Conservation (phyloP, 164 flowering plant genomes). For the Umbellularia californica region DNA sequence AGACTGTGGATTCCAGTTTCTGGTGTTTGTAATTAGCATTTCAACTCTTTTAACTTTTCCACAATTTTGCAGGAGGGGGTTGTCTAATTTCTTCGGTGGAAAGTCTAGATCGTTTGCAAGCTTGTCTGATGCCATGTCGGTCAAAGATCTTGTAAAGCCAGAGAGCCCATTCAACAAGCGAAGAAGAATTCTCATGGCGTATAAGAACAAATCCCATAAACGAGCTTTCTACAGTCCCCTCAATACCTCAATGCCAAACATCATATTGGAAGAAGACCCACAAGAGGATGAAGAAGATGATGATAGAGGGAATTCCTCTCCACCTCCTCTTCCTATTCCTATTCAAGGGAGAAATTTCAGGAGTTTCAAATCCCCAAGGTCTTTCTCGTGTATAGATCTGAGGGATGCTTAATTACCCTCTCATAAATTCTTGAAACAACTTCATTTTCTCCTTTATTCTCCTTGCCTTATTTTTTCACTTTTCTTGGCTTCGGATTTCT, state of each 20-base stretch:
- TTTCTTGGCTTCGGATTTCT: too few species aligned
- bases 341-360: slow-evolving; percentile 7
- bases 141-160: slow-evolving; percentile 41
- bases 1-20: background rate
- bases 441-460: background rate
- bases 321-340: slow-evolving; percentile 7
- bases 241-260: slow-evolving; percentile 41
- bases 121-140: slow-evolving; percentile 30
- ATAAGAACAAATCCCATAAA: slow-evolving; percentile 19
- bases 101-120: slow-evolving; percentile 62
- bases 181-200: slow-evolving; percentile 41
- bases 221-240: slow-evolving; percentile 30
- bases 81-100: slow-evolving; percentile 51
- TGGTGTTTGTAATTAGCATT: background rate
- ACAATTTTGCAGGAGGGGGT: slow-evolving; percentile 44
- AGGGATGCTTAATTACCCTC: slow-evolving; percentile 3
- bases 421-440: background rate
- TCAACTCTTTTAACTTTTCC: background rate
- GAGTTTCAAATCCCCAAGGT: slow-evolving; percentile 14
- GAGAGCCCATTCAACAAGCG: slow-evolving; percentile 68
- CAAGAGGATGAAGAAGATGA: slow-evolving; percentile 13
- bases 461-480: background rate
- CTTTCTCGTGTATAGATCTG: slow-evolving; percentile 17
- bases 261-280: background rate
- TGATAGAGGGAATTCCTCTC: background rate